phyloP scores from a whole-genome alignment of 164 flowering plant species.

The Dillenia suffruticosa region DNA sequence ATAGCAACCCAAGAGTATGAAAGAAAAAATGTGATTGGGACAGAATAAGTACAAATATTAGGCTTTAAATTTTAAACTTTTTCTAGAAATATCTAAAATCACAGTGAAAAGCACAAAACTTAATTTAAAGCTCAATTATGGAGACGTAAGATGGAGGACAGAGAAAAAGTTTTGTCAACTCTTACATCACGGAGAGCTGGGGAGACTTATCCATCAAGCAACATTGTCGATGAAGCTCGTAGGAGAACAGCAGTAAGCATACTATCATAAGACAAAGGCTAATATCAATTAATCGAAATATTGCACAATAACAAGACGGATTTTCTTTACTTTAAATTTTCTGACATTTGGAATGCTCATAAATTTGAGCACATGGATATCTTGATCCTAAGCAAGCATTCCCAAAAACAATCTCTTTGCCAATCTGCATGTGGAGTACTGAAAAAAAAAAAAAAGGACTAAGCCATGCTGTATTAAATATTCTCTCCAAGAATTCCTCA shows the following conservation, averaged over 20 bases:
- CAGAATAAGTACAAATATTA: too few species aligned
- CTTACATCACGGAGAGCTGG: conserved; percentile 71
- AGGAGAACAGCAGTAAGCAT: conserved; percentile 66
- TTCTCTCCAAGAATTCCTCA: neutral
- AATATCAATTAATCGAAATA: conserved; percentile 7
- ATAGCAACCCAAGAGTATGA: too few species aligned
- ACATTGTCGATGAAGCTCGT: conserved; percentile 72
- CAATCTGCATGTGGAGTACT: conserved; percentile 44
- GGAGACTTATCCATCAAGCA: conserved; percentile 32
- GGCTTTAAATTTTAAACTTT: too few species aligned
- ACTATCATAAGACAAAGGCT: conserved; percentile 37
- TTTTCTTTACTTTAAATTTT: conserved; percentile 1
- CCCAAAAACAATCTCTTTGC: conserved; percentile 54
- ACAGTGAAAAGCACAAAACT: neutral
- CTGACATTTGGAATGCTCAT: conserved; percentile 83
- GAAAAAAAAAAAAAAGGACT: conserved; percentile 14
- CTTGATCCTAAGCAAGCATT: conserved; percentile 22
- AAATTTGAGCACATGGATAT: conserved; percentile 70
- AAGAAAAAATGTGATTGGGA: too few species aligned
- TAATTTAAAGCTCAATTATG: neutral
- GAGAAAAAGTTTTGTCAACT: conserved; percentile 1
- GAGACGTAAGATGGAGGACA: neutral
- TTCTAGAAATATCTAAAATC: neutral
- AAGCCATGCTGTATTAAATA: neutral
- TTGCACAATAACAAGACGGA: neutral